Conservation (phyloP, 1,284 basidiomycete species). For the Heterobasidion irregulare region DNA sequence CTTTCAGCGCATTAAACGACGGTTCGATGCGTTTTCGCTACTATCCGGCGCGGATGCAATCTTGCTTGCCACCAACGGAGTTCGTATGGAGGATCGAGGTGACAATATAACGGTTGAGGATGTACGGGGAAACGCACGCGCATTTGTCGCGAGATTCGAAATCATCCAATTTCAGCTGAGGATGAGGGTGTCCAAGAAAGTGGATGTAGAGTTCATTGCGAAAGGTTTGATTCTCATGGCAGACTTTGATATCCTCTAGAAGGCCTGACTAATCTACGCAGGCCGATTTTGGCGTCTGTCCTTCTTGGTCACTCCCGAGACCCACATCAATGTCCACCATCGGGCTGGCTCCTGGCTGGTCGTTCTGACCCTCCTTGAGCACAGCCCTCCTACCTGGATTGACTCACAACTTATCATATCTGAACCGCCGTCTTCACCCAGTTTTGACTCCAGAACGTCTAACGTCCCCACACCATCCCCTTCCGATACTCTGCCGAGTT, state of each 20-base stretch:
- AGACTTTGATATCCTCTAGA: not conserved
- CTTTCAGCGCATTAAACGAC: conserved; percentile 47
- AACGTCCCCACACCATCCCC: no score
- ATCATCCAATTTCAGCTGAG: conserved; percentile 61
- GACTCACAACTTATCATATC: conserved; percentile 49
- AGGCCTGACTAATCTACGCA: conserved; percentile 15
- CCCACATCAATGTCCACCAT: conserved; percentile 7
- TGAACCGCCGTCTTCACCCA: conserved; percentile 20
- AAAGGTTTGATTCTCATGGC: conserved; percentile 36
- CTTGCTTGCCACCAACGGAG: conserved; percentile 34
- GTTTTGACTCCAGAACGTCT: no score
- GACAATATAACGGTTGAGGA: conserved; percentile 48
- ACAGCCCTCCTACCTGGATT: conserved; percentile 52
- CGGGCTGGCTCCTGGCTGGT: conserved; percentile 46
- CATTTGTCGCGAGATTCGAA: conserved; percentile 44
- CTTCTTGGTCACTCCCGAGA: conserved; percentile 28
- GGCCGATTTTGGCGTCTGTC: conserved; percentile 56
- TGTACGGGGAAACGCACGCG: conserved; percentile 32
- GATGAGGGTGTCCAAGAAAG: conserved; percentile 51
- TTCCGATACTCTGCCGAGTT: no score
- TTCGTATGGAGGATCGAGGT: conserved; percentile 24
- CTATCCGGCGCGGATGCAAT: conserved; percentile 49
- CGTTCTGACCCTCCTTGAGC: conserved; percentile 42
- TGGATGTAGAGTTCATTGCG: conserved; percentile 58
- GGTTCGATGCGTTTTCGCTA: conserved; percentile 37